Evolutionary conservation across 805 yeast genomes (phyloP), one percentile per base, ranked within the genome.

Genomic region (Candida yuanshanica): DNA sequence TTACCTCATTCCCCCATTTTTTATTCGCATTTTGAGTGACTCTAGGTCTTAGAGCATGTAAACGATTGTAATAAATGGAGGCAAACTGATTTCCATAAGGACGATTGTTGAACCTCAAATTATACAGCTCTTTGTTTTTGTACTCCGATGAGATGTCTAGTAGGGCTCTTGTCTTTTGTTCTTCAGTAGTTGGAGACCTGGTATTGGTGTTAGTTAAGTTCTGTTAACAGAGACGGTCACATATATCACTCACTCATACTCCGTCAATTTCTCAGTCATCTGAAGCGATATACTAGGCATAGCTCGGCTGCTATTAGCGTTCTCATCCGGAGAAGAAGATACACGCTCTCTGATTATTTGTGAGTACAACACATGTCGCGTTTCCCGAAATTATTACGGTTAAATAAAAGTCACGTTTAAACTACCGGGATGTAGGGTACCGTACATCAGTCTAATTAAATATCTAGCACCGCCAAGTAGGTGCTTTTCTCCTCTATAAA

Each of bases 51-150:
- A 83, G 62, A 20, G 56, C 56, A 3, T 59, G 58, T n/a, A 80
- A 62, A 23, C 91, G 66, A 44, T 69, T 62, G 41, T 64, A 69
- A 51, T 83, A 83, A 25, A 81, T 60, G 20, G 69, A 63, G 23
- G 79, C 79, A 50, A 72, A 83, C 55, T 83, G 91, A 24, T 66
- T 65, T 20, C 63, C 68, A 47, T 77, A 81, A 7, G 69, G 60
- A 31, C 81, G 60, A 3, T 59, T 55, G 13, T 56, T 53, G 33
- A 53, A 52, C n/a, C 49, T 43, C 20, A 68, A 20, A 12, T 20
- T 21, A 35, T 25, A 50, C 2, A 36, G 39, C 7, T 45, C 42
- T 33, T 47, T 35, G 16, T 35, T 36, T 20, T 50, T 48, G 31
- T 44, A 50, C 1, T 48, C 45, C 7, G 26, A 10, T 7, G 53